Evolutionary conservation across 179 eudicot species (phyloP).

Genomic region (Spergularia azorica): DNA sequence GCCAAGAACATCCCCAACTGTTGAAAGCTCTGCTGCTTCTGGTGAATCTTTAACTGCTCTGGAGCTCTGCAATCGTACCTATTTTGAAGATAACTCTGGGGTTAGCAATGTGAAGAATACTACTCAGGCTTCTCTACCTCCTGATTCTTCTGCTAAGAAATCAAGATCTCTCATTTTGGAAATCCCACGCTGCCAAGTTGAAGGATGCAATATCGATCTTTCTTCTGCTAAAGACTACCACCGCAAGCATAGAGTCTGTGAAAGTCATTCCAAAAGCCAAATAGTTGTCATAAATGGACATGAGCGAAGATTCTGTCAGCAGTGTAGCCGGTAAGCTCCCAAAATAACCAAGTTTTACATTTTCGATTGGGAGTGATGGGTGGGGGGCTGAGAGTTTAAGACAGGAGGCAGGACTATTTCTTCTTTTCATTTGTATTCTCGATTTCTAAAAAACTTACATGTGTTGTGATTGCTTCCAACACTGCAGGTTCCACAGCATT

Average conservation of each 20-base stretch:
- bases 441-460: background rate
- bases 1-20: slow-evolving; percentile 42
- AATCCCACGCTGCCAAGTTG: slow-evolving; percentile 71
- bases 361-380: too few species aligned
- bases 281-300: slow-evolving; percentile 74
- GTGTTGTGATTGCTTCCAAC: slow-evolving; percentile 5
- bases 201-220: slow-evolving; percentile 89
- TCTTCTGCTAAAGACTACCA: slow-evolving; percentile 91
- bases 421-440: background rate
- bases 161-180: slow-evolving; percentile 42
- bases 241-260: slow-evolving; percentile 93
- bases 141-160: slow-evolving; percentile 48
- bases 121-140: slow-evolving; percentile 39
- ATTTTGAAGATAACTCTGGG: slow-evolving; percentile 57
- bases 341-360: too few species aligned
- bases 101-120: slow-evolving; percentile 41
- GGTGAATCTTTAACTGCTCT: slow-evolving; percentile 73
- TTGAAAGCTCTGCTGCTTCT: slow-evolving; percentile 49
- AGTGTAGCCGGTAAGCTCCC: slow-evolving; percentile 87
- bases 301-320: slow-evolving; percentile 96
- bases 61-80: slow-evolving; percentile 77
- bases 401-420: too few species aligned
- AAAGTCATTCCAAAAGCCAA: slow-evolving; percentile 71
- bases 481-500: slow-evolving; percentile 79
- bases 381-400: too few species aligned